Evolutionary conservation across 257 asterid species (phyloP), one percentile per base, ranked within the genome.

Genomic region (Anisodus tanguticus): DNA sequence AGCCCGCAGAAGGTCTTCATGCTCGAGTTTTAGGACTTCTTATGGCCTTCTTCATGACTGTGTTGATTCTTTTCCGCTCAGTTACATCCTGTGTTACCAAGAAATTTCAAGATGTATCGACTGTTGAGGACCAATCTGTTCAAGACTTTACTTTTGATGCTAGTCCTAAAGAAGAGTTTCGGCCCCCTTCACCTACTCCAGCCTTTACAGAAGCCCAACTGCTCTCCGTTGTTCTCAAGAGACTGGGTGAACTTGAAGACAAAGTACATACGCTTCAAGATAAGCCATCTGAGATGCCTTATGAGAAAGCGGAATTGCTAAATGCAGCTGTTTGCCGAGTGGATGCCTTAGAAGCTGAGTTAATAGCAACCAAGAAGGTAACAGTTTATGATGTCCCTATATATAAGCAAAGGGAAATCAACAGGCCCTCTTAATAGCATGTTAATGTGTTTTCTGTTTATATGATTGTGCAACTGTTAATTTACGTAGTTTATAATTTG

Each of bases 261-360:
- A 92, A 93, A 85, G 97, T 97, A 35, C 82, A 39, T 87, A 87
- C 94, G 8, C 97, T 97, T 88, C 93, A 97, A 86, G 93, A 87
- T 84, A 97, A 93, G 90, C 99, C 99, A 69, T 92, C 92, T 69
- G 92, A 89, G 93, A 97, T 97, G 99, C 99, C 98, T 9, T 90
- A 86, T 57, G 98, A 95, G 89, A 97, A 97, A 86, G 99, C 86
- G 86, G 99, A 97, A 87, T 91, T 97, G 85, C 90, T 95, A 79
- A 91, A 93, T 90, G 98, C 98, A 90, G 99, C 99, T 79, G 98
- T 97, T 83, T 97, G 95, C 86, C 90, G 98, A 74, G 99, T 97
- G 59, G 99, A 97, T 90, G 99, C 96, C 89, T 91, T 97, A 12
- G 99, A 97, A 88, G 99, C 99, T 1, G 99, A 97, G 91, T 64